A percentile compares a stretch with the other conserved stretches of the same genome.
Conservation (phyloP, 768 basidiomycete genomes). For the Amanita subjunquillea region DNA sequence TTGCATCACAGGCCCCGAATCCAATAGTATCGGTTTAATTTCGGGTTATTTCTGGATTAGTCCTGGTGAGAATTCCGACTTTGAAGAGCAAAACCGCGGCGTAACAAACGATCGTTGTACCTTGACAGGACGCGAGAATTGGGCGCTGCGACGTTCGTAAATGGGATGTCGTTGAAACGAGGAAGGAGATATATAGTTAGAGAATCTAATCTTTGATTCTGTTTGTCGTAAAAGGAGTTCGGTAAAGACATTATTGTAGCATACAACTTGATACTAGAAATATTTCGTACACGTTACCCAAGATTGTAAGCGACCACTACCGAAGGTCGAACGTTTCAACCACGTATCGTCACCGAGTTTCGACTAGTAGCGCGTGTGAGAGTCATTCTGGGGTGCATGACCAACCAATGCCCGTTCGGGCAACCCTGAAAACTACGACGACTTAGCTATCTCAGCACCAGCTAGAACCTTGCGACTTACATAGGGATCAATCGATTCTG, state of each 20-base stretch:
- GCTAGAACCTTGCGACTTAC: conserved; percentile 30
- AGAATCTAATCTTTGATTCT: not conserved
- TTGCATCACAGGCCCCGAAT: not conserved
- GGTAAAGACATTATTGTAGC: conserved; percentile 5
- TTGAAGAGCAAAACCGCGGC: not conserved
- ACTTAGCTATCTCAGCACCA: conserved; percentile 1
- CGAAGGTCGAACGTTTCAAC: not conserved
- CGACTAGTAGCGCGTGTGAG: conserved; percentile 34
- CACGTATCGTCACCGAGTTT: conserved; percentile 6
- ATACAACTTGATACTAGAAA: conserved; percentile 5
- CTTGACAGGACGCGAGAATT: not conserved
- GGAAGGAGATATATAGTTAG: not conserved
- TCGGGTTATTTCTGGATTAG: not conserved
- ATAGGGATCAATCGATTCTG: conserved; percentile 53
- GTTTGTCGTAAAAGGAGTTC: not conserved
- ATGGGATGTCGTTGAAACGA: no score
- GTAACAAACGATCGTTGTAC: not conserved
- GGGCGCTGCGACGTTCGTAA: not conserved
- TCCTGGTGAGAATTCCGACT: not conserved
- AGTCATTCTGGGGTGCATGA: conserved; percentile 26
- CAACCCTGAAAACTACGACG: conserved; percentile 17
- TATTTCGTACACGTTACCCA: conserved; percentile 4
- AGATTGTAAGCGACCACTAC: not conserved
- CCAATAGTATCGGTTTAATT: not conserved
- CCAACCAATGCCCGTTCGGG: conserved; percentile 27